phyloP scores from a whole-genome alignment of 306 rosid genomes.

The Coriaria nepalensis region DNA sequence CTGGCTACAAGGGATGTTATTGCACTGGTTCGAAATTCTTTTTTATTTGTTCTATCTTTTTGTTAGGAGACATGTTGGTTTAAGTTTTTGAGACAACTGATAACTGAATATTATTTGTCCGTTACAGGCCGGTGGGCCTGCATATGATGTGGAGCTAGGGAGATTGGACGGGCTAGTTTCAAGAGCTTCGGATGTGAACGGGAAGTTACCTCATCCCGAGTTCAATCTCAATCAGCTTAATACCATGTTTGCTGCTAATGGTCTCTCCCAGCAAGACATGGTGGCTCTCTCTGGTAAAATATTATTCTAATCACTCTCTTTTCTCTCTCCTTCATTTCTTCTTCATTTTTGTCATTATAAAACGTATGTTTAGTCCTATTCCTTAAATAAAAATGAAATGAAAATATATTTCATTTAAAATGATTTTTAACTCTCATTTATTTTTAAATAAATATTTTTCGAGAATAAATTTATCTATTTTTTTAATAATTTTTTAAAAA shows the following conservation, averaged over 20 bases:
- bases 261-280: slow-evolving; percentile 45
- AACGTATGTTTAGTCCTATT: not conserved
- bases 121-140: slow-evolving; percentile 50
- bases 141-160: slow-evolving; percentile 49
- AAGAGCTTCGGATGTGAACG: slow-evolving; percentile 38
- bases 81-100: not conserved
- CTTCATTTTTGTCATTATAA: not conserved
- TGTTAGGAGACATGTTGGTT: not conserved
- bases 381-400: not conserved
- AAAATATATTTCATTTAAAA: not conserved
- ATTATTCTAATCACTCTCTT: not conserved
- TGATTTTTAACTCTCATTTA: too few relatives aligned
- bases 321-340: not conserved
- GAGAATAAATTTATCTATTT: too few relatives aligned
- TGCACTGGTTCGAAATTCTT: slow-evolving; percentile 22
- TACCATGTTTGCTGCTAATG: slow-evolving; percentile 36
- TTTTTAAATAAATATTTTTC: too few relatives aligned
- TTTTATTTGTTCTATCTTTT: not conserved
- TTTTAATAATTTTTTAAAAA: too few relatives aligned
- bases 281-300: not conserved
- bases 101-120: not conserved
- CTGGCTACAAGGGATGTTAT: slow-evolving; percentile 62
- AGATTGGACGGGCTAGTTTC: slow-evolving; percentile 54
- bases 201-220: slow-evolving; percentile 41
- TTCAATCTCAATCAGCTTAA: slow-evolving; percentile 50